Evolutionary conservation across 805 yeast species (phyloP).

Genomic region (Candida boleticola): DNA sequence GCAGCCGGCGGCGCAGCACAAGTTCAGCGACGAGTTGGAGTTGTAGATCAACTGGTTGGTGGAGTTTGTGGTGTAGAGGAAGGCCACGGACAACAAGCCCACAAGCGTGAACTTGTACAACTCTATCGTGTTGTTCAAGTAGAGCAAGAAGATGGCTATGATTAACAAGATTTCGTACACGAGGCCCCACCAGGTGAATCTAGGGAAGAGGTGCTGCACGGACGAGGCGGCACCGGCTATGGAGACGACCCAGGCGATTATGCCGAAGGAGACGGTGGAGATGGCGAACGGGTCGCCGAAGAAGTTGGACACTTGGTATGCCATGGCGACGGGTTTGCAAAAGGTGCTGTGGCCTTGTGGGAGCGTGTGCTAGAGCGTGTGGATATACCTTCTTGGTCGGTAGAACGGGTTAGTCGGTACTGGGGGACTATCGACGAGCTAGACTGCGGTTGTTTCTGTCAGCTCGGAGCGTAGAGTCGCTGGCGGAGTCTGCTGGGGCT

Average conservation of each 20-base stretch:
- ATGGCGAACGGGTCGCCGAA: constrained; percentile 86
- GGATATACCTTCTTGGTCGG: too few species aligned
- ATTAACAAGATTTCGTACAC: constrained; percentile 71
- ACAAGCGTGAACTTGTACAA: constrained; percentile 61
- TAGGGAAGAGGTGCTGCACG: constrained; percentile 52
- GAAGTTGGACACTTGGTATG: constrained; percentile 47
- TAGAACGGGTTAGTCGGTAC: too few species aligned
- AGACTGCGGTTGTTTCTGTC: too few species aligned
- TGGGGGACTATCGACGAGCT: too few species aligned
- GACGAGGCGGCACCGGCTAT: constrained; percentile 75
- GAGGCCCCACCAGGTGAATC: constrained; percentile 95
- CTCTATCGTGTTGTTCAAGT: constrained; percentile 61
- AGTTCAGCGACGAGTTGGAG: constrained; percentile 55
- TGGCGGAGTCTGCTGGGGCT: too few species aligned
- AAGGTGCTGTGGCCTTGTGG: background rate
- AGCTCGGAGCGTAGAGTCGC: too few species aligned
- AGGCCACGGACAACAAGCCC: constrained; percentile 64
- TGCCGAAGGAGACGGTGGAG: constrained; percentile 70
- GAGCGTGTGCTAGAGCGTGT: background rate
- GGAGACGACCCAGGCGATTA: constrained; percentile 82
- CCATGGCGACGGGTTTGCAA: constrained; percentile 21
- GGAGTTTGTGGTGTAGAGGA: constrained; percentile 81
- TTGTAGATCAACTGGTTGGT: constrained; percentile 75
- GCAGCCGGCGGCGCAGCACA: constrained; percentile 92
- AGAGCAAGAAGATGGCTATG: constrained; percentile 48